Evolutionary conservation across 2,329 filamentous ascomycete genomes (phyloP), one percentile per base, ranked within the genome.

Genomic region (Geosmithia flava): DNA sequence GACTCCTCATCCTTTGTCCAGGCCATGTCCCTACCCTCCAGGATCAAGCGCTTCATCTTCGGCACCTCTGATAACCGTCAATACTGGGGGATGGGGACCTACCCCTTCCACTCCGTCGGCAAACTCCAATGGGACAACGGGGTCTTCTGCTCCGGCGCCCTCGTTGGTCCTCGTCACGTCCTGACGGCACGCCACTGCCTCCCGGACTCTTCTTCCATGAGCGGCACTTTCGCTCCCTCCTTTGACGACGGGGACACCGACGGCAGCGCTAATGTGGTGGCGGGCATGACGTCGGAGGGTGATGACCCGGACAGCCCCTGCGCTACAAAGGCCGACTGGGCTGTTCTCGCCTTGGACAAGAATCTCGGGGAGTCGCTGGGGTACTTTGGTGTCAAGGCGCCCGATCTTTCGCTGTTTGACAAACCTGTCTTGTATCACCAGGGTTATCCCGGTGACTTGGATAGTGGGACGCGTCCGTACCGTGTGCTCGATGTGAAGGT

Each of bases 121-220:
- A 51, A 52, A 17, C 20, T 59, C 23, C 33, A 49, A 11, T 54
- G 54, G 48, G 52, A 48, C 33, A 53, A 51, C 33, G 57, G 57
- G 3, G 48, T 53, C 20, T 53, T 50, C 43, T 60, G 58, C 51
- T 58, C 55, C 2, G 58, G 55, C n/a, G 55, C 57, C 6, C 50
- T 60, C 17, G 53, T 60, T 43, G 58, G 58, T 3, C 56, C 58
- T 16, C 58, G 58, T n/a, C 58, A 60, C 43, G 54, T 61, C 1
- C 52, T 55, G 2, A 61, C 57, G 1, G 58, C 58, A 3, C 53
- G 53, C 23, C 58, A 60, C 51, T 60, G 58, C 48, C 48, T 58
- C 20, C 43, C 44, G 7, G 44, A 43, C 6, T 30, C 5, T 15
- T n/a, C 20, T 2, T 10, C 33, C 20, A 53, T 54, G 7, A 48